Evolutionary conservation across 768 basidiomycete species (phyloP), one percentile per base, ranked within the genome.

Genomic region (Multifurca ochricompacta): DNA sequence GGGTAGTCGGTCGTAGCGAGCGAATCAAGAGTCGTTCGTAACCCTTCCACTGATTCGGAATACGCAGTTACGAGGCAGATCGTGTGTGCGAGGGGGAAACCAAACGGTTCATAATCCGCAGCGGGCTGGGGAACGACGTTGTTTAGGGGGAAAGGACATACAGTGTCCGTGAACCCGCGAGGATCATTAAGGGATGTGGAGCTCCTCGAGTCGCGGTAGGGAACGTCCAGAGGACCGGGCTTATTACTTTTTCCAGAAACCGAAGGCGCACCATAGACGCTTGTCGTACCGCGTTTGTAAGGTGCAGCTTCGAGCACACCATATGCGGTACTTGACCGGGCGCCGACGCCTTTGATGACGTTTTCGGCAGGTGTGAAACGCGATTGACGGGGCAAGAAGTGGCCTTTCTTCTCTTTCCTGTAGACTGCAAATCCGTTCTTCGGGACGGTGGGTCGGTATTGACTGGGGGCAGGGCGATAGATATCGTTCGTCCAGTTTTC

Each of bases 21-120:
- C 1, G 96, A 97, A 69, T 99, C 96, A n/a, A 99, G 76, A 0
- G 96, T 99, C 16, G 96, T 99, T 35, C 95, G 81, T 1, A 99
- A 75, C 72, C 96, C 96, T 68, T 96, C 94, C 19, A 94, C 77
- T 3, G 91, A 94, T 69, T 99, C 96, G 0, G 95, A 96, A 69
- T 99, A 99, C 1, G 96, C 96, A 1, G 96, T 99, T 58, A 99
- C 96, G 42, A 98, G 83, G 64, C 91, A 91, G 62, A 98, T 94
- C 4, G 90, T 85, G 69, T 98, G 91, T 0, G 82, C 87, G 44
- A 97, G 82, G 0, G 92, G 93, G 76, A 89, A 99, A 64, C 91
- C 88, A 78, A 95, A 97, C 0, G 96, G 96, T 67, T 97, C 88
- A 60, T 81, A 93, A 64, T 96, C 93, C 1, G 79, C 74, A 25